Conservation (phyloP, 1,284 basidiomycete genomes). For the Ustilago xerochloae region DNA sequence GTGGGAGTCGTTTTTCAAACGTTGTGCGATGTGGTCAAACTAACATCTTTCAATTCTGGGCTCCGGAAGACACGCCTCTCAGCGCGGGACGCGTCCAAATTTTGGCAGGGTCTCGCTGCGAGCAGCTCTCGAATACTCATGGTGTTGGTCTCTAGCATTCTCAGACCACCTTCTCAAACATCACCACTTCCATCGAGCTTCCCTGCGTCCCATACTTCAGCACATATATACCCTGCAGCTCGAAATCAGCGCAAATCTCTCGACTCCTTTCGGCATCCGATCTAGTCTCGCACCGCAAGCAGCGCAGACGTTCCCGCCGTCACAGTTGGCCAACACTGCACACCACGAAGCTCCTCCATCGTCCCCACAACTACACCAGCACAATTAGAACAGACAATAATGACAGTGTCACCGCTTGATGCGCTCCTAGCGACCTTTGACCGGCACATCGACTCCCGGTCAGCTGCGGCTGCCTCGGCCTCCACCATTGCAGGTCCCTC, state of each 20-base stretch:
- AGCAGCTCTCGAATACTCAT: not conserved
- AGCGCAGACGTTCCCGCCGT: too few species aligned
- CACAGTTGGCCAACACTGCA: too few species aligned
- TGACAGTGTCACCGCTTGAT: conserved; percentile 36
- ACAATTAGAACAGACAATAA: not conserved
- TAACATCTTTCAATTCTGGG: not conserved
- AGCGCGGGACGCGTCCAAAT: conserved; percentile 24
- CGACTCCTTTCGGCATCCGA: too few species aligned
- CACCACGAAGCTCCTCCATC: too few species aligned
- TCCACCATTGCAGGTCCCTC: conserved; percentile 21
- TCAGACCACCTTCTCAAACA: not conserved
- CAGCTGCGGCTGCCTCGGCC: conserved; percentile 14
- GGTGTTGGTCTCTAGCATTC: conserved; percentile 1
- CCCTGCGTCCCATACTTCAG: too few species aligned
- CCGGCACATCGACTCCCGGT: conserved; percentile 23
- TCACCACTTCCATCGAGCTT: not conserved
- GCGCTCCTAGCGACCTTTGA: conserved; percentile 29
- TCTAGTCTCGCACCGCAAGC: too few species aligned
- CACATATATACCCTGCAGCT: too few species aligned
- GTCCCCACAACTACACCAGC: not conserved
- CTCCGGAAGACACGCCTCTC: conserved; percentile 12
- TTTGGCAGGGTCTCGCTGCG: conserved; percentile 18
- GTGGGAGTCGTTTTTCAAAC: not conserved
- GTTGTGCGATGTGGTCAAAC: not conserved
- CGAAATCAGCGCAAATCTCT: too few species aligned